Percentiles rank a stretch among this genome's conserved stretches.
Conservation (phyloP, 805 yeast species). For the Nakazawaea peltata region DNA sequence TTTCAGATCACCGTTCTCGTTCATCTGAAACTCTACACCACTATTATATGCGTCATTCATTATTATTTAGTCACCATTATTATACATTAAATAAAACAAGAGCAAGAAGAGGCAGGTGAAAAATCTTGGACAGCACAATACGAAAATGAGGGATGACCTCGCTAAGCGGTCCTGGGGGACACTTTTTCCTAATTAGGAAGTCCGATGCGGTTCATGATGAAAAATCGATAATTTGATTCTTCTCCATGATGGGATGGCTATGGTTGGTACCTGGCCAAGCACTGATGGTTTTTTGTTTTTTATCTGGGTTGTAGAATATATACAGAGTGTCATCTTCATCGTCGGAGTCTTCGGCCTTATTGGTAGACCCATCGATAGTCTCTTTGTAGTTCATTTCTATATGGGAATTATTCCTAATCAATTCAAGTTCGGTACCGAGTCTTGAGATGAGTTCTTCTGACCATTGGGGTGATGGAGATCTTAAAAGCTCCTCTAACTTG, state of each 20-base stretch:
- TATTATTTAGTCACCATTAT: no score
- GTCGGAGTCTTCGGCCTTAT: conserved; percentile 10
- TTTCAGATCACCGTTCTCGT: no score
- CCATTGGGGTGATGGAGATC: conserved; percentile 8
- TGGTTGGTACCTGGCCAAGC: conserved; percentile 69
- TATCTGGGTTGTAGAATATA: conserved; percentile 14
- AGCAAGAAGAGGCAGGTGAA: no score
- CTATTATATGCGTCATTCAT: no score
- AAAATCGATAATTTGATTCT: conserved; percentile 7
- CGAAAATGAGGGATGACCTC: no score
- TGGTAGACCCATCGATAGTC: conserved; percentile 13
- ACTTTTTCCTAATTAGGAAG: no score
- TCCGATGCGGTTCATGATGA: no score
- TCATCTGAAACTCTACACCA: no score
- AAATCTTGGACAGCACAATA: no score
- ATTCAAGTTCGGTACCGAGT: conserved; percentile 13
- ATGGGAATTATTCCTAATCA: conserved; percentile 15
- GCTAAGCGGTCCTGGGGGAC: no score
- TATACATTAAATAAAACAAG: no score
- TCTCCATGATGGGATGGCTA: conserved; percentile 41
- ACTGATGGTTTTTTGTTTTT: conserved; percentile 21
- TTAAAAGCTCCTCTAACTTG: conserved; percentile 16
- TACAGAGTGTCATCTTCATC: conserved; percentile 7
- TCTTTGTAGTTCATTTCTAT: conserved; percentile 9
- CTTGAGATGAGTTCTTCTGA: not conserved